phyloP scores from a whole-genome alignment of 2,329 filamentous ascomycete species.

The Fusarium sp. region DNA sequence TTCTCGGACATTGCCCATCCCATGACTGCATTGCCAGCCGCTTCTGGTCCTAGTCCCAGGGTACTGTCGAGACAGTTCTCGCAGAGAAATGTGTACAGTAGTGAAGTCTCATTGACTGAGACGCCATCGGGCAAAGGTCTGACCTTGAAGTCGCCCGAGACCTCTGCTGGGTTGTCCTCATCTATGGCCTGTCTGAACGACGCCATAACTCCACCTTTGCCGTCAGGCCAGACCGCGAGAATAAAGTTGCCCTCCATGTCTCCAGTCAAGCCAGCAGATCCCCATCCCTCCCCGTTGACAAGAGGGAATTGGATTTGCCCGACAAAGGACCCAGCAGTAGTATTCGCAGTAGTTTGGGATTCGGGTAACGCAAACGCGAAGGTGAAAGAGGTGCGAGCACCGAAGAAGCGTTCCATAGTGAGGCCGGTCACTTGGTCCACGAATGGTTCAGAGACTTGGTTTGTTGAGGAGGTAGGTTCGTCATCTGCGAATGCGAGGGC shows the following conservation, averaged over 20 bases:
- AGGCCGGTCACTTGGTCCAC: slow-evolving; percentile 23
- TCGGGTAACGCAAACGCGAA: slow-evolving; percentile 3
- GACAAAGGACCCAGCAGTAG: slow-evolving; percentile 8
- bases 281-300: slow-evolving; percentile 2
- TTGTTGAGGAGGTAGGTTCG: slow-evolving; percentile 6
- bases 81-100: slow-evolving; percentile 16
- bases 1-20: slow-evolving; percentile 8
- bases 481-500: slow-evolving; percentile 8
- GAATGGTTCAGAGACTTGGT: not conserved
- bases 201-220: slow-evolving; percentile 23
- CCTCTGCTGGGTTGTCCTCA: slow-evolving; percentile 4
- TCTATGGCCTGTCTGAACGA: slow-evolving; percentile 21
- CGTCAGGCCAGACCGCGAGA: slow-evolving; percentile 10
- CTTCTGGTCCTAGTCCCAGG: not conserved
- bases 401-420: slow-evolving; percentile 27
- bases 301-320: slow-evolving; percentile 6
- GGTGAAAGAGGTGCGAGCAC: not conserved
- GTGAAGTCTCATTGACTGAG: slow-evolving; percentile 2
- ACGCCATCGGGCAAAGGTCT: slow-evolving; percentile 13
- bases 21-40: slow-evolving; percentile 17
- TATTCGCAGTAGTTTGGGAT: not conserved
- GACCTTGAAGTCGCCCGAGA: slow-evolving; percentile 16
- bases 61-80: slow-evolving; percentile 18
- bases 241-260: slow-evolving; percentile 27
- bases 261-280: slow-evolving; percentile 13